A percentile compares a stretch with the other conserved stretches of the same genome.
Evolutionary conservation across 352 stramenopile genomes (phyloP).

Genomic region (Globisporangium sylvaticum): DNA sequence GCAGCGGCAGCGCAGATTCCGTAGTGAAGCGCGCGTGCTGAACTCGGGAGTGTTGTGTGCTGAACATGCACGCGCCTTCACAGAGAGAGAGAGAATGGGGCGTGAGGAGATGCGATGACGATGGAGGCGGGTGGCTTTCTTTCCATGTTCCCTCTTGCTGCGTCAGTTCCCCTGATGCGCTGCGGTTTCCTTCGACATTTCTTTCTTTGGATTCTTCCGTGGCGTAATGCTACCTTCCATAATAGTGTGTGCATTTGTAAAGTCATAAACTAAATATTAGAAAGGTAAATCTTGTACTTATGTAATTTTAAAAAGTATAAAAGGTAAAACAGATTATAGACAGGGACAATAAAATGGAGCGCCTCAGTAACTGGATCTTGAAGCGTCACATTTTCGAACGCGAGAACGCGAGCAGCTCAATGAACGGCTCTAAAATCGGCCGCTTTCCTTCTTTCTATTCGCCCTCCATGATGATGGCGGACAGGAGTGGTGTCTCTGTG

Average conservation of each 20-base stretch:
- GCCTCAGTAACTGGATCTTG: conserved; percentile 9
- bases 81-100: not conserved
- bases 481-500: not conserved
- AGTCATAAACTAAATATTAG: no score
- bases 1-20: not conserved
- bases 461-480: not conserved
- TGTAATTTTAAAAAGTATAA: no score
- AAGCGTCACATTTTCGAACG: conserved; percentile 14
- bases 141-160: not conserved
- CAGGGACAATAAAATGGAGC: not conserved
- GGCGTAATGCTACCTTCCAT: not conserved
- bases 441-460: not conserved
- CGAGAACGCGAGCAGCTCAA: conserved; percentile 8
- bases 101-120: not conserved
- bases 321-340: not conserved
- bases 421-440: conserved; percentile 10
- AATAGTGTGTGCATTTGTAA: no score
- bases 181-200: conserved; percentile 6
- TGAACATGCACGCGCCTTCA: no score
- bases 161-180: no score
- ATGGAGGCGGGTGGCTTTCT: not conserved
- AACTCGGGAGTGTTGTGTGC: no score
- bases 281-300: no score
- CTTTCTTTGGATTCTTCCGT: conserved; percentile 9
- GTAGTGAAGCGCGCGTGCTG: not conserved